Conservation (phyloP, 371 early-diverging fungal species). For the Rhizomucor miehei region DNA sequence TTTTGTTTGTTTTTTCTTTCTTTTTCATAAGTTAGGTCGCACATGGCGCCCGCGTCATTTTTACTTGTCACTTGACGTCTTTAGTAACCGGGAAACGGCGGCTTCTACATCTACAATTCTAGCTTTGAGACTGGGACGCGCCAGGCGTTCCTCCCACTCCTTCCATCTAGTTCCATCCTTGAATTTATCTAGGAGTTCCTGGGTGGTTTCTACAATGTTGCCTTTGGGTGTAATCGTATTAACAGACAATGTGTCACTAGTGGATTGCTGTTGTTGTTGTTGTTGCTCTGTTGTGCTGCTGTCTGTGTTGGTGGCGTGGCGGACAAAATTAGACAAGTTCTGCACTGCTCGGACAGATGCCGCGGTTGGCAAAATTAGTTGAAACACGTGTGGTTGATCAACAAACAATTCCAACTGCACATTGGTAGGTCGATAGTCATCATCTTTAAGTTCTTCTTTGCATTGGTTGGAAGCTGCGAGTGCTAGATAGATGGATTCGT, state of each 20-base stretch:
- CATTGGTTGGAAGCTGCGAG: constrained; percentile 25
- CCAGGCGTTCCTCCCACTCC: constrained; percentile 25
- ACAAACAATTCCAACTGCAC: constrained; percentile 45
- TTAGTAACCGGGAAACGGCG: not conserved
- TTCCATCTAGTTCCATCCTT: constrained; percentile 17
- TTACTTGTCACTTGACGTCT: too few relatives aligned
- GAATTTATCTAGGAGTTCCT: constrained; percentile 8
- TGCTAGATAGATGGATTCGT: constrained; percentile 55
- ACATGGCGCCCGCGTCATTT: too few relatives aligned
- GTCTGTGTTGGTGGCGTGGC: constrained; percentile 9
- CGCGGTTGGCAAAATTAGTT: constrained; percentile 39
- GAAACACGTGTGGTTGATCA: constrained; percentile 83
- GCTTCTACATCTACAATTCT: constrained; percentile 14
- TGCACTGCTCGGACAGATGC: constrained; percentile 16
- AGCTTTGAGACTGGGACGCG: constrained; percentile 21
- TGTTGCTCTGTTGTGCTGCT: not conserved
- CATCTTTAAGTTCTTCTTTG: constrained; percentile 12
- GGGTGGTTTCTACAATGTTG: constrained; percentile 17
- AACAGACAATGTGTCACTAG: constrained; percentile 9
- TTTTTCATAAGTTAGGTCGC: too few relatives aligned
- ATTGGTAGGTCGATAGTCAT: constrained; percentile 16
- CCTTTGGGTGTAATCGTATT: constrained; percentile 21
- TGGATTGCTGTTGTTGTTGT: not conserved
- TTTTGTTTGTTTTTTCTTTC: too few relatives aligned
- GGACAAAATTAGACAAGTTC: constrained; percentile 24